Evolutionary conservation across 83 land plant genomes (phyloP), one percentile per base, ranked within the genome.

Genomic region (Picea abies): DNA sequence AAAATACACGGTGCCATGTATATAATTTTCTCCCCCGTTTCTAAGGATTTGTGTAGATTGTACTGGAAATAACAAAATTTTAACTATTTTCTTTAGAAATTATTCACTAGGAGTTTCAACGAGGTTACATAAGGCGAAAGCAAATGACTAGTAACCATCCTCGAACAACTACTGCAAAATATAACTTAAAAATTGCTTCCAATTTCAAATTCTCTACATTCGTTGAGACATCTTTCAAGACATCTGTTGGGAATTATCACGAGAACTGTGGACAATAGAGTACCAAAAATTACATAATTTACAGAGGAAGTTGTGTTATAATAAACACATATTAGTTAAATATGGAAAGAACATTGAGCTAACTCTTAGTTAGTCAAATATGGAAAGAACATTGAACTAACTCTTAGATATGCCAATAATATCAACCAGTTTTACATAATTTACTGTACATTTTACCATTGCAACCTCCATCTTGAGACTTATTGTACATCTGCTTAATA

Each of bases 401-500:
- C 15, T 25, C 60, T 75, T 22, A 56, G 76, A 23, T 25, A 75
- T n/a, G 26, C 23, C 78, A n/a, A 47, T 75, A 41, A 76, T 58
- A 76, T 76, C 61, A 76, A 56, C 79, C 79, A 23, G 79, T 23
- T 56, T 76, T 76, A 60, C 79, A 76, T 76, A 76, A 76, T 52
- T 76, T 76, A 76, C 79, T 76, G 20, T 76, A 76, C 81, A 80
- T 80, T 80, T 80, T 62, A 11, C 68, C 68, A 63, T 62, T 79
- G 81, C 71, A 79, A 44, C 84, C 81, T 63, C 41, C 62, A 69
- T 67, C 72, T 56, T 81, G 78, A 66, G 56, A 49, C 80, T 75
- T 82, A 47, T 39, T 71, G 79, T 81, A 78, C 88, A 86, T 86
- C 82, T 47, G 80, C 72, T 80, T 83, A 41, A 86, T 83, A 86